Evolutionary conservation across 2,329 filamentous ascomycete genomes (phyloP).

Genomic region (Cladosporium sp.): DNA sequence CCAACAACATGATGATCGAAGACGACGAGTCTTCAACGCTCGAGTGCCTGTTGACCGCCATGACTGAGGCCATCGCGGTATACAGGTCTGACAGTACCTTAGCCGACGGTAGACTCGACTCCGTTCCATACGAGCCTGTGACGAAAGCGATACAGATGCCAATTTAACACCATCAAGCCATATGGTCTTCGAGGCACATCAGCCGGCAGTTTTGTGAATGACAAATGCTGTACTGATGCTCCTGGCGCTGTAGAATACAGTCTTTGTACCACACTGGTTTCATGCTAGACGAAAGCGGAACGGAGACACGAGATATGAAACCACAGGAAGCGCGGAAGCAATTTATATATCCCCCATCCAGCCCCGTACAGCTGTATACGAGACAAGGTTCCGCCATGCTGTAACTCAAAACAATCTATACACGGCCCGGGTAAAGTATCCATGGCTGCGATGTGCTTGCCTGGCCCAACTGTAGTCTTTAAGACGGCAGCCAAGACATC

Average conservation of each 20-base stretch:
- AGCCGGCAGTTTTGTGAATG: background rate
- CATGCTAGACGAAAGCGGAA: background rate
- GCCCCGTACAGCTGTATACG: slow-evolving; percentile 13
- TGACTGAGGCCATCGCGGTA: background rate
- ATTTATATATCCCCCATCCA: background rate
- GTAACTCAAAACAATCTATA: background rate
- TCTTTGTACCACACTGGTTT: background rate
- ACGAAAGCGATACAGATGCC: background rate
- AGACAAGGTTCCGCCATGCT: slow-evolving; percentile 2
- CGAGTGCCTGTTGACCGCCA: background rate
- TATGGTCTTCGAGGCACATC: background rate
- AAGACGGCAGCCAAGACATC: background rate
- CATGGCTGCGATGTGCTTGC: background rate
- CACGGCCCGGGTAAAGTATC: slow-evolving; percentile 5
- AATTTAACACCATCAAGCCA: background rate
- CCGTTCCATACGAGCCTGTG: background rate
- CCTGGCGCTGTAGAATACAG: background rate
- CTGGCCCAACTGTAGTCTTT: background rate
- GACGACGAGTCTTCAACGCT: background rate
- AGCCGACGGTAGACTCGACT: background rate
- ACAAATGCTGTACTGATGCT: background rate
- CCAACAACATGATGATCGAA: background rate
- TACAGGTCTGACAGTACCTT: background rate
- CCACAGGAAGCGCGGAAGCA: slow-evolving; percentile 4
- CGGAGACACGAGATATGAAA: background rate